Base-by-base conservation (phyloP, 192 early-diverging fungal species). In the Coemansia sp. region DNA sequence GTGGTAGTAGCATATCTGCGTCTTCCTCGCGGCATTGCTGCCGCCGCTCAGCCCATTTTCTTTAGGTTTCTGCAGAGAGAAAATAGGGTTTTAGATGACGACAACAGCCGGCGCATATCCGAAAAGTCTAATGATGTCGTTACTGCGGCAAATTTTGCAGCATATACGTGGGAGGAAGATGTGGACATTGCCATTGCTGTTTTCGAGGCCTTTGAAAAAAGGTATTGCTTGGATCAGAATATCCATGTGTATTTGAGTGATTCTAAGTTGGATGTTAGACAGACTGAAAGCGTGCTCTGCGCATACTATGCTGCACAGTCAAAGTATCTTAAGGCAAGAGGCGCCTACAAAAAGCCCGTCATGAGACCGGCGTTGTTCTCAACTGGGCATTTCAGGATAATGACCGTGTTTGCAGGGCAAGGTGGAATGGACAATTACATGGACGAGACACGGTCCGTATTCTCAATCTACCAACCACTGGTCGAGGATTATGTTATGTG, bases 361-460 rank as follows among this genome's bases (percentile, higher is more conserved):
- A 47, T 38, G 21, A 54, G n/a, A 31, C 28, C 66, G 6, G 76
- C 69, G 14, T 50, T 78, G 4, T 65, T 78, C 28, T 48, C 55
- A 23, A 52, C 51, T 3, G 60, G 60, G 0, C 30, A 50, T 25
- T 58, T 63, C 50, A 26, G 30, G 8, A 58, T 85, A 1, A 84
- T 93, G 55, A 92, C 92, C 31, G 85, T 95, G 56, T 97, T 97
- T 86, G 94, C 93, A 44, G 95, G 95, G 47, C 95, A 97, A 73
- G 95, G 95, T 55, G 94, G 91, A 56, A 90, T 93, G 62, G 90
- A 94, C 61, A 93, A 93, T 61, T 97, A 94, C 80, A 93, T 97
- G 77, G 88, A 91, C 61, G 95, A 97, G 72, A 83, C 94, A 12
- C 86, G 88, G 9, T 72, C 82, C 21, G 82, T 92, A n/a, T 92